These are phyloP conservation scores for Nicotiana tomentosiformis DNA, from an alignment of 257 asterid genomes.

Conservation along the genomic window DNA sequence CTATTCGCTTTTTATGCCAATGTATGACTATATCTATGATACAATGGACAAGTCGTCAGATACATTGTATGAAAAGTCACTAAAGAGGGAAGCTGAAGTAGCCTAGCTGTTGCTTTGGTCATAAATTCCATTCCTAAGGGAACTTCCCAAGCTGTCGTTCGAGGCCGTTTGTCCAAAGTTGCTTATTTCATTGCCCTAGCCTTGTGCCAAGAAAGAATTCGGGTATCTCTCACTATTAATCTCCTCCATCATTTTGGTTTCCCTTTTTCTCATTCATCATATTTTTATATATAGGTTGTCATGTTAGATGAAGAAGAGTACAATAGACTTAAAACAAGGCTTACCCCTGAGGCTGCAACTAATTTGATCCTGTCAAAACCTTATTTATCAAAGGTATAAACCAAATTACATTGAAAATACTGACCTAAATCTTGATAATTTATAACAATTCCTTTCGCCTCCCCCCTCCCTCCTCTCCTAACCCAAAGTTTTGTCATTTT, in stretches of 20 bases:
- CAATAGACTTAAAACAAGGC: too few species aligned
- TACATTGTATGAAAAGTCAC: constrained; percentile 19
- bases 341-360: constrained; percentile 4
- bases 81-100: constrained; percentile 48
- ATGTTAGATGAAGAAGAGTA: too few species aligned
- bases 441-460: background rate
- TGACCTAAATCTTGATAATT: too few species aligned
- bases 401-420: too few species aligned
- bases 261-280: too few species aligned
- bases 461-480: background rate
- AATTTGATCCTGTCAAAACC: constrained; percentile 11
- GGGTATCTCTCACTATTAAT: too few species aligned
- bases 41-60: constrained; percentile 23
- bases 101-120: constrained; percentile 15
- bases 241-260: too few species aligned
- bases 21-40: constrained; percentile 32
- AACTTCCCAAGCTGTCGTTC: too few species aligned
- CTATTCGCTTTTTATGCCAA: constrained; percentile 34
- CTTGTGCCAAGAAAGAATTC: background rate
- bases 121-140: too few species aligned
- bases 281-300: too few species aligned
- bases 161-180: too few species aligned
- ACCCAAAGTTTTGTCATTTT: background rate
- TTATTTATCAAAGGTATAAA: constrained; percentile 5
- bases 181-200: background rate